These are phyloP conservation scores for Pseudopyrenochaeta lycopersici DNA, from an alignment of 2,329 filamentous ascomycete species.

Conservation along the genomic window DNA sequence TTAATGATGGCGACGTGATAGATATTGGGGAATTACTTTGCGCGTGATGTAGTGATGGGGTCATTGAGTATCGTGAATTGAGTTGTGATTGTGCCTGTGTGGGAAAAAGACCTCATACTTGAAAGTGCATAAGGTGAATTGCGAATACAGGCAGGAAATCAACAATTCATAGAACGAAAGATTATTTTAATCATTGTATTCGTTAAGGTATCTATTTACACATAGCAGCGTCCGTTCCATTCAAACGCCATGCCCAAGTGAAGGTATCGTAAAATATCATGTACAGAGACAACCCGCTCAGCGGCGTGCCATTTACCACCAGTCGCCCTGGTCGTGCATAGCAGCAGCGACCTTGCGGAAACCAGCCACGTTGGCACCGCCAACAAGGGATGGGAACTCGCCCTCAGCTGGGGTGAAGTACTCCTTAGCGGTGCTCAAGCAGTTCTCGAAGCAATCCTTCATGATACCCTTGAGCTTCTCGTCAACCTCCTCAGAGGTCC, in stretches of 20 bases:
- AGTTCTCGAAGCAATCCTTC: conserved; percentile 91
- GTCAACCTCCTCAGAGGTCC: conserved; percentile 92
- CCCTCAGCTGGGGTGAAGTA: conserved; percentile 82
- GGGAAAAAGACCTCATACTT: too few species aligned
- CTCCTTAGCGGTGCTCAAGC: conserved; percentile 86
- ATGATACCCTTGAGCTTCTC: conserved; percentile 91
- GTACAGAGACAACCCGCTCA: conserved; percentile 22
- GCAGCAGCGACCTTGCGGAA: conserved; percentile 95
- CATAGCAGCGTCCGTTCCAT: conserved; percentile 12
- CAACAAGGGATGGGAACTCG: conserved; percentile 88
- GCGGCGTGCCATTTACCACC: conserved; percentile 64
- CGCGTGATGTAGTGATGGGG: too few species aligned
- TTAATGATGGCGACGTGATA: too few species aligned
- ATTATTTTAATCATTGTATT: conserved; percentile 11
- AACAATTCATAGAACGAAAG: not conserved
- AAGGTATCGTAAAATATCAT: conserved; percentile 38
- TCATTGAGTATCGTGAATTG: too few species aligned
- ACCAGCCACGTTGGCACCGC: conserved; percentile 95
- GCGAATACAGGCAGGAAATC: not conserved
- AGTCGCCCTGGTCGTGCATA: conserved; percentile 97
- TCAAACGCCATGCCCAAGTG: conserved; percentile 28
- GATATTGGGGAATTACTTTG: too few species aligned
- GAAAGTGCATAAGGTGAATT: not conserved
- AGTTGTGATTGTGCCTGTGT: too few species aligned
- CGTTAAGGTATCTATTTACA: conserved; percentile 34